A percentile compares a stretch with the other conserved stretches of the same genome.
Evolutionary conservation across 2,329 filamentous ascomycete genomes (phyloP).

Genomic region (Paraconiothyrium brasiliense): DNA sequence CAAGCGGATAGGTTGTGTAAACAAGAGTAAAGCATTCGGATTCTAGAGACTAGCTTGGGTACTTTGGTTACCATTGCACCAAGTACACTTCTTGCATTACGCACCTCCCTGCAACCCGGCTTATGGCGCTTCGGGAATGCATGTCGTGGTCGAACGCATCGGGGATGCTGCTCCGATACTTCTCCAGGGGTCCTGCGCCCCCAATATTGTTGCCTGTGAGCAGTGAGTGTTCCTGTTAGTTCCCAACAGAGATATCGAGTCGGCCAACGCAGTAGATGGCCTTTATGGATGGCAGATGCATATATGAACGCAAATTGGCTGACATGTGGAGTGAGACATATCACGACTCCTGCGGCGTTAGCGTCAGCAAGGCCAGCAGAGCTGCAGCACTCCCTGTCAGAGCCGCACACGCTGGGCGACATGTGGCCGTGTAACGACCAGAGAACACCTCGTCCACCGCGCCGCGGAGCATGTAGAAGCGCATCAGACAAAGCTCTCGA

Average conservation of each 20-base stretch:
- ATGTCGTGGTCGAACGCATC: no score
- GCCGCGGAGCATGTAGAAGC: conserved; percentile 2
- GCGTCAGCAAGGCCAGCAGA: conserved; percentile 6
- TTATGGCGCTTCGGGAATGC: no score
- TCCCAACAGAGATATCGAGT: no score
- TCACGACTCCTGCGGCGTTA: conserved; percentile 10
- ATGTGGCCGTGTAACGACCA: conserved; percentile 5
- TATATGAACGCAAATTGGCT: neutral
- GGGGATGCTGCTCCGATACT: no score
- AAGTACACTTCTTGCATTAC: no score
- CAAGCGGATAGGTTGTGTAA: no score
- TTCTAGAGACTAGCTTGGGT: no score
- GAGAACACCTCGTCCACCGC: neutral
- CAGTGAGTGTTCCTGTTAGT: no score
- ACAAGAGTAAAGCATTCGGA: no score
- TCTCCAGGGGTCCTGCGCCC: neutral
- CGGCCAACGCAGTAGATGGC: no score
- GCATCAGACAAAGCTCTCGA: neutral
- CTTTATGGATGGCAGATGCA: neutral
- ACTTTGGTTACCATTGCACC: no score
- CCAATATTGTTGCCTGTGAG: neutral
- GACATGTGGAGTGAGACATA: conserved; percentile 7
- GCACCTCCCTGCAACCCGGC: no score
- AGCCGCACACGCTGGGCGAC: conserved; percentile 10
- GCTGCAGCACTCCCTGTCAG: conserved; percentile 12